phyloP scores from a whole-genome alignment of 176 grass and related monocot genomes.

The Triticum urartu region DNA sequence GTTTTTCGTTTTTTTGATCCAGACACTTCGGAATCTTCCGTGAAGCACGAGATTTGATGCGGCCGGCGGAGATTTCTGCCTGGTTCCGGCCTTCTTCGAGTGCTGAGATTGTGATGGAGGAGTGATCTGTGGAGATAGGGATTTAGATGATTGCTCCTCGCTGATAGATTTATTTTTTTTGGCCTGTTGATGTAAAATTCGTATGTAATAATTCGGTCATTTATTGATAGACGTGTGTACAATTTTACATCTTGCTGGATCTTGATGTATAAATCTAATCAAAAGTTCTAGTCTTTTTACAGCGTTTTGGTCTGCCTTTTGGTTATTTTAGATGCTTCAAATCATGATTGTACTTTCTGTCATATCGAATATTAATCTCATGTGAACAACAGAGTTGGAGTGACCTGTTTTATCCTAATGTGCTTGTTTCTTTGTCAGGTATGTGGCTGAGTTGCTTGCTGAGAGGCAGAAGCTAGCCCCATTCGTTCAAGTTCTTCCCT shows the following conservation, averaged over 20 bases:
- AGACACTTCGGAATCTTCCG: conserved; percentile 33
- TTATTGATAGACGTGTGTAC: conserved; percentile 31
- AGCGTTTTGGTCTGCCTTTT: background rate
- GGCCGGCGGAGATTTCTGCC: conserved; percentile 34
- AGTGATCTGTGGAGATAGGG: conserved; percentile 43
- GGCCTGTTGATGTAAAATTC: conserved; percentile 31
- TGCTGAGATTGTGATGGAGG: conserved; percentile 29
- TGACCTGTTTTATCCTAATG: conserved; percentile 18
- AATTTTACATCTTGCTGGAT: conserved; percentile 25
- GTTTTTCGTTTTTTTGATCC: conserved; percentile 47
- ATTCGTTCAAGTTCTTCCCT: conserved; percentile 96
- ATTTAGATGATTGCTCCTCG: conserved; percentile 25
- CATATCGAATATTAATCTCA: background rate
- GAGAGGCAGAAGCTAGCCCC: conserved; percentile 98
- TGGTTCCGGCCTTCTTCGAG: conserved; percentile 40
- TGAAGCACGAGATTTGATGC: conserved; percentile 45
- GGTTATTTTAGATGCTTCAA: conserved; percentile 16
- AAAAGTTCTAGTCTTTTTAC: conserved; percentile 38
- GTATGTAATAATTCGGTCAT: conserved; percentile 47
- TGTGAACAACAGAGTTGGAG: background rate
- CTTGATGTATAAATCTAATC: conserved; percentile 40
- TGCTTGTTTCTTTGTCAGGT: conserved; percentile 53
- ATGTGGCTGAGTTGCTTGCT: conserved; percentile 88
- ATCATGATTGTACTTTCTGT: background rate
- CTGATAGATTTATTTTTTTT: conserved; percentile 41